phyloP scores from a whole-genome alignment of 176 grass and related monocot genomes.

The Urochloa ruziziensis region DNA sequence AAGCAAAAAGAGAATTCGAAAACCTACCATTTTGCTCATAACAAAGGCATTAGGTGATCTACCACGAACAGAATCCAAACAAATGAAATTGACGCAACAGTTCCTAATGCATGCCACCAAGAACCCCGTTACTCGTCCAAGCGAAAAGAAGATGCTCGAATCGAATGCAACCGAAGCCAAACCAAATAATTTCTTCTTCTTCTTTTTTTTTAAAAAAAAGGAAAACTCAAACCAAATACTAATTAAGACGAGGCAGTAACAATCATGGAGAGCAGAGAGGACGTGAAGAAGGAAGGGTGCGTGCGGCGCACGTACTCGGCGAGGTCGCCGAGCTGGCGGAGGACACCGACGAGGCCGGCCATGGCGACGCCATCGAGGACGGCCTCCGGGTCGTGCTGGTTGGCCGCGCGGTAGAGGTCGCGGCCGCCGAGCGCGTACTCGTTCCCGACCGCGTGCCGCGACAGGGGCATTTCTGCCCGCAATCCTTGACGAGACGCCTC shows the following conservation, averaged over 20 bases:
- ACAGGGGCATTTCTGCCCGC: conserved; percentile 67
- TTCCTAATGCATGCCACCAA: neutral
- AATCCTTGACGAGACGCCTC: neutral
- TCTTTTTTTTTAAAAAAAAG: too few species aligned
- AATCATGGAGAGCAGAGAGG: neutral
- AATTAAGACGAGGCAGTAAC: neutral
- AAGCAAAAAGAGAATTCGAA: neutral
- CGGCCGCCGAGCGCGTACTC: conserved; percentile 71
- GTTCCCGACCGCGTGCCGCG: conserved; percentile 65
- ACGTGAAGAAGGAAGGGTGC: neutral
- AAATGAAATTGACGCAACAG: neutral
- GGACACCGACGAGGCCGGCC: conserved; percentile 79
- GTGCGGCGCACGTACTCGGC: conserved; percentile 53
- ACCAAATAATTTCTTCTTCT: too few species aligned
- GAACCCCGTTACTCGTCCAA: too few species aligned
- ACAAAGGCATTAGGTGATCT: conserved; percentile 49
- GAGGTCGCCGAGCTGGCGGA: conserved; percentile 91
- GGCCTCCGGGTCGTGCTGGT: conserved; percentile 73
- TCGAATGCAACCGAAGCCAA: neutral
- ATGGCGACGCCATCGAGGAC: conserved; percentile 87
- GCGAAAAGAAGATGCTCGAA: neutral
- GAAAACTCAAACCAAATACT: too few species aligned
- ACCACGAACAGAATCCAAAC: neutral
- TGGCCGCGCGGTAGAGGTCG: conserved; percentile 51
- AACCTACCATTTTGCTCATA: conserved; percentile 8